Conservation (phyloP, 192 early-diverging fungal genomes). For the Linderina pennispora region DNA sequence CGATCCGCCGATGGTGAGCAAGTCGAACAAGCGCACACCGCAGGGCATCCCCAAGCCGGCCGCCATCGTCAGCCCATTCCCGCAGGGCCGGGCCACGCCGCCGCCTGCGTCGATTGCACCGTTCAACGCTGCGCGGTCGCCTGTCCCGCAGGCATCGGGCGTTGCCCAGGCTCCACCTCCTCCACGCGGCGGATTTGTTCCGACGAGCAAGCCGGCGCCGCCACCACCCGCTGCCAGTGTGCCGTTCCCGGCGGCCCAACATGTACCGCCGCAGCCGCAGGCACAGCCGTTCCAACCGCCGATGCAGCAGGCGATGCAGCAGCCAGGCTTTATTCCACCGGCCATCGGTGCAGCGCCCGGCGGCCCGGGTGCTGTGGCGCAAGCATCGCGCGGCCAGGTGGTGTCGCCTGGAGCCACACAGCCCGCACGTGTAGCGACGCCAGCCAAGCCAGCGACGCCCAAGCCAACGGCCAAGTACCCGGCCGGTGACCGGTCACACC, state of each 20-base stretch:
- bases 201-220: not conserved
- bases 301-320: constrained; percentile 40
- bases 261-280: constrained; percentile 14
- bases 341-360: not conserved
- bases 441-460: constrained; percentile 4
- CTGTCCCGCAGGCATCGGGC: constrained; percentile 10
- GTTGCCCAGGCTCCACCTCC: constrained; percentile 35
- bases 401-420: constrained; percentile 8
- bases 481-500: constrained; percentile 76
- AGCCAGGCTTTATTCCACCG: constrained; percentile 16
- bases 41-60: constrained; percentile 8
- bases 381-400: constrained; percentile 22
- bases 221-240: constrained; percentile 1
- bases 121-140: constrained; percentile 12
- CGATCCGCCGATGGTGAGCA: constrained; percentile 26
- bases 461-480: constrained; percentile 43
- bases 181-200: constrained; percentile 19
- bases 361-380: not conserved
- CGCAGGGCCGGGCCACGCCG: constrained; percentile 27
- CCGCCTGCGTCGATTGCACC: constrained; percentile 14
- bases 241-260: constrained; percentile 11
- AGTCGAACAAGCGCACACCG: constrained; percentile 19
- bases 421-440: constrained; percentile 8
- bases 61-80: constrained; percentile 33
- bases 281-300: constrained; percentile 16